Evolutionary conservation across 2,329 filamentous ascomycete species (phyloP).

Genomic region (Verticillium nonalfalfae): DNA sequence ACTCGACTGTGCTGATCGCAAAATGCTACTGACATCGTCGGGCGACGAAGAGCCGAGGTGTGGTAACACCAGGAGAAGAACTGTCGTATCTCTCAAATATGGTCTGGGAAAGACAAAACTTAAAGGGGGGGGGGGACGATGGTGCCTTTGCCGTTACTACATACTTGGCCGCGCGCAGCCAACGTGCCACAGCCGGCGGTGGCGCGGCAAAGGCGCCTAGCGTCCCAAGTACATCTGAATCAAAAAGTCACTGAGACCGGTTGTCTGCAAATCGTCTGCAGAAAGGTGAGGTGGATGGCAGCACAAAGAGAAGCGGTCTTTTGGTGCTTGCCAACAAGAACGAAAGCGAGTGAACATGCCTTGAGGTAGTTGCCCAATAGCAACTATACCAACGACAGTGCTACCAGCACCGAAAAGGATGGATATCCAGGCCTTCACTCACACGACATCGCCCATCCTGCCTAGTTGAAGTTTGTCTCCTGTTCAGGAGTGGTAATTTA

Average conservation of each 20-base stretch:
- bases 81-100: too few species aligned
- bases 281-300: neutral
- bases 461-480: too few species aligned
- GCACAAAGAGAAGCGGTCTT: neutral
- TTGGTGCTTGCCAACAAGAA: neutral
- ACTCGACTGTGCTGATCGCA: too few species aligned
- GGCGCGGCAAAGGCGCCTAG: neutral
- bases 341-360: neutral
- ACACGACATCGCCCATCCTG: neutral
- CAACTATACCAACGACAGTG: too few species aligned
- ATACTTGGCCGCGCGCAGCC: neutral
- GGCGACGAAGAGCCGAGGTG: too few species aligned
- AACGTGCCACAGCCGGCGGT: neutral
- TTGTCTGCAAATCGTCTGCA: neutral
- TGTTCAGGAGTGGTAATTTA: too few species aligned
- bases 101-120: too few species aligned
- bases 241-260: neutral
- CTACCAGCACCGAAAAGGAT: neutral
- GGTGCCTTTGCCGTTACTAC: neutral
- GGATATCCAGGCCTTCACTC: neutral
- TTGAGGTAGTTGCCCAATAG: neutral
- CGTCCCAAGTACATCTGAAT: neutral
- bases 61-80: too few species aligned
- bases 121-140: too few species aligned
- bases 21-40: too few species aligned